Base-by-base conservation (phyloP, 495 filamentous ascomycete species). In the Penicillium malachiteum region DNA sequence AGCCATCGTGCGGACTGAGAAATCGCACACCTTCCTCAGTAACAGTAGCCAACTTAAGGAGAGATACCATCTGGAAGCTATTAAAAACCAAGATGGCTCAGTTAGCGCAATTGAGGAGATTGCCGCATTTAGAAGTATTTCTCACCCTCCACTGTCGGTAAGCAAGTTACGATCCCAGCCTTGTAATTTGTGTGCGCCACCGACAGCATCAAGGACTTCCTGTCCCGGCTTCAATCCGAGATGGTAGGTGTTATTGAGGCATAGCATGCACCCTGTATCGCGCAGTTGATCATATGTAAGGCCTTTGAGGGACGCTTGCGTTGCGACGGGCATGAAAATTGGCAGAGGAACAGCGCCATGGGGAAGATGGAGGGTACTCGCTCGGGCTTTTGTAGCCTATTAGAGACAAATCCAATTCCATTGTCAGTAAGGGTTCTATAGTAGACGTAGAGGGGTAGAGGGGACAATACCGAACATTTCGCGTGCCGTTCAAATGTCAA, bases 11-110 rank as follows among this genome's bases (percentile, higher is more conserved):
- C 0, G 94, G 94, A 51, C 88, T 92, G 3, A 96, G 82, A 66
- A 97, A 99, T 41, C 89, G 85, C 17, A 99, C 95, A 32, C 94
- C 94, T 70, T 96, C 89, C 70, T 99, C 94, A 21, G 95, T 97
- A 54, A 97, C 84, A 54, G 86, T 91, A 39, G 94, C 93, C 16
- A 97, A 83, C 63, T 96, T 88, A n/a, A 97, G 83, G 9, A 99
- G 79, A 37, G 90, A 96, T 13, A 99, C 95, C 92, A 97, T 97
- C 70, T 99, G 94, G 71, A 97, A 99, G 40, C 94, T 96, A 35
- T 43, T 14, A 12, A 30, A n/a, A 41, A 48, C 7, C 33, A 38
- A 8, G 41, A n/a, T 16, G 32, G 7, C 26, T 21, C 3, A n/a
- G 61, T 68, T 33, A 68, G 60, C 10, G 8, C 35, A 2, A 26